A percentile compares a stretch with the other conserved stretches of the same genome.
These are phyloP conservation scores for Termitomyces sp. DNA, from an alignment of 768 basidiomycete species.

Conservation along the genomic window DNA sequence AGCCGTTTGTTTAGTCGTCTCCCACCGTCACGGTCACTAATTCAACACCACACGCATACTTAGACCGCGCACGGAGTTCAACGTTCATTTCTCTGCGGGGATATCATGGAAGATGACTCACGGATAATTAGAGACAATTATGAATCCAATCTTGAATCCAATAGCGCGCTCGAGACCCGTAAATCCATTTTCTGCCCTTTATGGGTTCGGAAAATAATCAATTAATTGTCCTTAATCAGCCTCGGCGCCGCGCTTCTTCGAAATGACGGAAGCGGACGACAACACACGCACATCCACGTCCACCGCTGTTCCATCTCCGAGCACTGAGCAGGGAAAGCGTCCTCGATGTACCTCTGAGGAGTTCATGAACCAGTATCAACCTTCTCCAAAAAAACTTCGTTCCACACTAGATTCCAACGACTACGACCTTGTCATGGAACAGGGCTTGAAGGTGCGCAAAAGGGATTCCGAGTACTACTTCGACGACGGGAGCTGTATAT, in stretches of 20 bases:
- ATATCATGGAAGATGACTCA: constrained; percentile 1
- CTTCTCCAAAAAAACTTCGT: constrained; percentile 10
- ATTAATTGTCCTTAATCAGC: constrained; percentile 1
- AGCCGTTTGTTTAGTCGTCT: constrained; percentile 14
- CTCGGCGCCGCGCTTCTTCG: not conserved
- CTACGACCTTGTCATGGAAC: constrained; percentile 11
- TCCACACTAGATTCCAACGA: constrained; percentile 9
- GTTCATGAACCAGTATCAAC: not conserved
- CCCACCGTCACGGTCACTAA: constrained; percentile 5
- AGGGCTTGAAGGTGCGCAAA: constrained; percentile 5
- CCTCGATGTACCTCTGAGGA: constrained; percentile 1
- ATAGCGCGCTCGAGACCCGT: not conserved
- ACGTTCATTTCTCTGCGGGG: not conserved
- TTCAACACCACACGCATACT: constrained; percentile 3
- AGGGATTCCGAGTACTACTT: constrained; percentile 58
- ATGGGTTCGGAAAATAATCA: constrained; percentile 5
- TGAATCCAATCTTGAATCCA: no score
- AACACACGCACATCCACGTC: not conserved
- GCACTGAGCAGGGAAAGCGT: constrained; percentile 3
- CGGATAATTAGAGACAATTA: not conserved
- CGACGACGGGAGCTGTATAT: constrained; percentile 61
- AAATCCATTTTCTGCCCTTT: not conserved
- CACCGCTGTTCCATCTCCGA: constrained; percentile 2
- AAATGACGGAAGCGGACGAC: not conserved
- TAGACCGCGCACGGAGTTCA: not conserved